A percentile compares a stretch with the other conserved stretches of the same genome.
These are phyloP conservation scores for Didymosphaeria variabile DNA, from an alignment of 2,329 filamentous ascomycete genomes.

Conservation along the genomic window DNA sequence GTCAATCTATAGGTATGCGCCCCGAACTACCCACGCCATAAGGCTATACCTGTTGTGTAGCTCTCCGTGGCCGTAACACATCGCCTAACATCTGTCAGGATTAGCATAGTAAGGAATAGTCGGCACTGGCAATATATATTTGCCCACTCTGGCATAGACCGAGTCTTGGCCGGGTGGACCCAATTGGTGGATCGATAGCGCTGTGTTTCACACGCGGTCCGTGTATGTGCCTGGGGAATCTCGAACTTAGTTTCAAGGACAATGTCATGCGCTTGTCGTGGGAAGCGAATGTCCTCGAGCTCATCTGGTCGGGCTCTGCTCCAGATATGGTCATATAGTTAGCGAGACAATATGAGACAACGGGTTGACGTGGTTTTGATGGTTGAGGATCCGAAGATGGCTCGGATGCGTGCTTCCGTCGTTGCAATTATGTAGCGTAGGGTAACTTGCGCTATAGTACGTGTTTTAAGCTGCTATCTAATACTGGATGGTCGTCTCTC, in stretches of 20 bases:
- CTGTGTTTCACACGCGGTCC: conserved; percentile 2
- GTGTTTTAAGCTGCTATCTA: too few relatives aligned
- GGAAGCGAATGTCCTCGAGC: not conserved
- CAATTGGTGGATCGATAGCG: conserved; percentile 6
- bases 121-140: not conserved
- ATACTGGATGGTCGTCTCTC: too few relatives aligned
- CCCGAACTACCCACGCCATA: not conserved
- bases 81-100: not conserved
- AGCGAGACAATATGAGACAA: not conserved
- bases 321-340: not conserved
- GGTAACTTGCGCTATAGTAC: too few relatives aligned
- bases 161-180: not conserved
- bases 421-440: too few relatives aligned
- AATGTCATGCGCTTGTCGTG: not conserved
- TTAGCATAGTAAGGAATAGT: not conserved
- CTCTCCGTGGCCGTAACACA: not conserved
- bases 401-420: not conserved
- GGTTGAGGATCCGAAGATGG: not conserved
- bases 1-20: not conserved
- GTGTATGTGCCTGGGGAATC: not conserved
- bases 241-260: not conserved
- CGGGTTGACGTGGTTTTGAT: not conserved
- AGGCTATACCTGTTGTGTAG: not conserved
- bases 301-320: not conserved
- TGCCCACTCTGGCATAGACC: not conserved